Evolutionary conservation across 179 eudicot genomes (phyloP), one percentile per base, ranked within the genome.

Genomic region (Drosera spatulata): DNA sequence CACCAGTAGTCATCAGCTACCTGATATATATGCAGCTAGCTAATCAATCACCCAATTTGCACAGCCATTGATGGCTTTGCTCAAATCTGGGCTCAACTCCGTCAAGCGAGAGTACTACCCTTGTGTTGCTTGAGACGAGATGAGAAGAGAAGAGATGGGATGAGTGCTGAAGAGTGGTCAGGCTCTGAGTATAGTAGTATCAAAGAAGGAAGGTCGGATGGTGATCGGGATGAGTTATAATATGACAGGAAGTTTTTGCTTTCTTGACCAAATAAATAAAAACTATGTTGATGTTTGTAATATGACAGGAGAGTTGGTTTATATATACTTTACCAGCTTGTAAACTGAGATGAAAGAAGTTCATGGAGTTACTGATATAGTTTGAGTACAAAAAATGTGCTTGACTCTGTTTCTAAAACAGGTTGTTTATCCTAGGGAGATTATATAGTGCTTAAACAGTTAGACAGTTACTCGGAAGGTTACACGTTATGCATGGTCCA

Each of bases 1-100:
- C 72, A 67, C 66, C 60, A 64, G 73, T 65, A 74, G 76, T 81
- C 83, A 80, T 88, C 64, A 70, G 73, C 77, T 77, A 53, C 43
- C 7, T 1, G 4, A 0, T 42, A 3, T 42, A 39, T 11, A n/a
- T 57, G 13, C 22, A 38, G 39, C 60, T 39, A 5, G 45, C 60
- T 10, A 38, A n/a, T 9, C 13, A 39, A 3, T 12, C 41, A 57
- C 2, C 43, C 11, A n/a, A 33, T n/a, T 50, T 42, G 46, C 61
- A 42, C 14, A 33, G 33, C 3, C 9, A 5, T 58, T 22, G 33
- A 22, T 22, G 33, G 33, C 33, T 22, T 22, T 22, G 33, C 33
- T 22, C 33, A 22, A 22, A 22, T 22, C 33, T 22, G 33, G 33
- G 1, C 33, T 22, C 33, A 22, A 22, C 33, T 22, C 33, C 33